These are phyloP conservation scores for Plectosphaerella plurivora DNA, from an alignment of 2,329 filamentous ascomycete genomes.

Conservation along the genomic window DNA sequence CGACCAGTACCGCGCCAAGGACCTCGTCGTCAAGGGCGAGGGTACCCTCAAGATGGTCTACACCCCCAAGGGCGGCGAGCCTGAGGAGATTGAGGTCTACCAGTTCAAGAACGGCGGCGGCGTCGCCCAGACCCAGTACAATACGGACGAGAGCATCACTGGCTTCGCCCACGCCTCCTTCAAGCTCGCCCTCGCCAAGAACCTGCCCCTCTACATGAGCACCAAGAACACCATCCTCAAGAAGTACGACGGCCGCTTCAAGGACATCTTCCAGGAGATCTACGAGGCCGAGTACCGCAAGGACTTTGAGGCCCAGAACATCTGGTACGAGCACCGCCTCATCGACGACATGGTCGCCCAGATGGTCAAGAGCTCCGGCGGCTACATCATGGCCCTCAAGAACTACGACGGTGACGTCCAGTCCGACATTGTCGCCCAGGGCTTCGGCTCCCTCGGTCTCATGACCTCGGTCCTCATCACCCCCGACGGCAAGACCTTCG, in stretches of 20 bases:
- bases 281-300: constrained; percentile 84
- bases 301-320: constrained; percentile 83
- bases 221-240: constrained; percentile 99
- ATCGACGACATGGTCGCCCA: constrained; percentile 99
- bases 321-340: constrained; percentile 99
- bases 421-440: constrained; percentile 96
- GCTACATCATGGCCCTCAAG: constrained; percentile 97
- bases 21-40: constrained; percentile 74
- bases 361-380: constrained; percentile 98
- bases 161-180: constrained; percentile 96
- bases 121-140: constrained; percentile 94
- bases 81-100: constrained; percentile 84
- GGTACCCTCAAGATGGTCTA: constrained; percentile 94
- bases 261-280: constrained; percentile 98
- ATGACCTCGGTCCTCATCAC: constrained; percentile 99
- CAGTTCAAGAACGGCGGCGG: constrained; percentile 80
- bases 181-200: constrained; percentile 87
- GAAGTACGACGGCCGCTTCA: constrained; percentile 97
- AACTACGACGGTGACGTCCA: constrained; percentile 99
- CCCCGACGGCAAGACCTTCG: constrained; percentile 93
- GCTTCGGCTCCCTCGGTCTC: constrained; percentile 94
- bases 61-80: constrained; percentile 78
- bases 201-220: constrained; percentile 96
- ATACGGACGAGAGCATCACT: constrained; percentile 91
- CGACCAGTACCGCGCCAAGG: constrained; percentile 97